Evolutionary conservation across 1,139 yeast species (phyloP), one percentile per base, ranked within the genome.

Genomic region (Debaryomycetaceae sp.): DNA sequence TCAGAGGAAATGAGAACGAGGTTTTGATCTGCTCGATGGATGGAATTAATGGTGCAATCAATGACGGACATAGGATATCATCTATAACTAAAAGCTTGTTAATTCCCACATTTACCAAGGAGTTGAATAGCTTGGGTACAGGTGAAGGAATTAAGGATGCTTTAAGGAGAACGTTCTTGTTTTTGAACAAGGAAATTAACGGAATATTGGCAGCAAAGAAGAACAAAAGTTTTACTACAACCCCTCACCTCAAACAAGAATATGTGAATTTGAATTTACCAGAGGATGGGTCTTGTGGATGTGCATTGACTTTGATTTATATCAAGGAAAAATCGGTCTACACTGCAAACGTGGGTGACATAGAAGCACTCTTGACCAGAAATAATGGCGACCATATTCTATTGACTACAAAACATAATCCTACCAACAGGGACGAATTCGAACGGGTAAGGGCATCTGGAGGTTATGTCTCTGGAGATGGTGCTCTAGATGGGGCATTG

Each of bases 301-400:
- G 96, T 40, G 81, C 96, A 42, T 87, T 89, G 0, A 83, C 97
- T 0, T 81, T 90, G 17, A 75, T 89, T 9, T 95, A 88, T 59
- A 76, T 93, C 51, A 81, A 80, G 50, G 95, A 85, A 34, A 79
- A 79, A 46, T 76, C 73, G 47, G 64, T 91, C 30, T 90, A 85
- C 61, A 78, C 91, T 17, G 97, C 97, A 3, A 91, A 91, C 55
- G 80, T 87, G 45, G 99, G 99, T 56, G 98, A 93, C 59, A 81
- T 88, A 3, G 87, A 85, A 75, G 93, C 91, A 0, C 74, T 93
- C 43, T 64, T 93, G 44, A 84, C 96, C 5, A 78, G 85, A 50
- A 79, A 82, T 38, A 88, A 87, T 62, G 97, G 98, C 27, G 95
- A 89, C 41, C 87, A 81, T 58, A 69, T 76, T 9, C 71, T 82